Conservation (phyloP, 2,329 filamentous ascomycete genomes). For the Phyllosticta capitalensis region DNA sequence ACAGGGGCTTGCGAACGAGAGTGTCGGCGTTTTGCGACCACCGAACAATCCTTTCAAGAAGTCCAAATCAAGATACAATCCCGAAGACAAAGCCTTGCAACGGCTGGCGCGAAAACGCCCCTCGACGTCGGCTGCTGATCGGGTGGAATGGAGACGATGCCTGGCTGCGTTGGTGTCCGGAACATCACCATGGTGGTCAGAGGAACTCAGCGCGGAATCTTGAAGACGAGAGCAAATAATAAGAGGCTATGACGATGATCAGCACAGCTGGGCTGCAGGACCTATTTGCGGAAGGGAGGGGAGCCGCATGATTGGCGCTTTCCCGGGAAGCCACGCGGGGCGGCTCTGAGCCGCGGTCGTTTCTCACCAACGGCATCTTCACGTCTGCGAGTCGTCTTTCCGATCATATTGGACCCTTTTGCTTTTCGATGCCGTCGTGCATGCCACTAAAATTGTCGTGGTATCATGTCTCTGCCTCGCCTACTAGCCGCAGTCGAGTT, state of each 20-base stretch:
- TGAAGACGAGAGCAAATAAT: neutral
- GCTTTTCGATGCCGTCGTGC: neutral
- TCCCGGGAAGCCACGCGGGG: neutral
- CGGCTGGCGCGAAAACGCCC: neutral
- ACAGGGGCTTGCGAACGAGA: neutral
- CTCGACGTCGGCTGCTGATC: neutral
- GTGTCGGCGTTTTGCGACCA: neutral
- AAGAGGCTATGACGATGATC: neutral
- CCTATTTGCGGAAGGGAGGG: neutral
- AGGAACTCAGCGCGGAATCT: neutral
- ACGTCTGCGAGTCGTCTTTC: neutral
- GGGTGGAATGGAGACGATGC: neutral
- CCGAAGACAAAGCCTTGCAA: neutral
- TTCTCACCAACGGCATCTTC: neutral
- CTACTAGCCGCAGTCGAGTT: neutral
- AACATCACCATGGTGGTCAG: neutral
- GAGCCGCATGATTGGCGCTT: neutral
- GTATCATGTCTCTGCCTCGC: neutral
- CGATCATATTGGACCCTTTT: neutral
- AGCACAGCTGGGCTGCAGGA: neutral
- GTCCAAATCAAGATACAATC: neutral
- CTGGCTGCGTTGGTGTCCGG: neutral
- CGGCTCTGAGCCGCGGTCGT: neutral
- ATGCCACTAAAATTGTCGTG: neutral
- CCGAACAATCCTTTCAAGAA: neutral